Percentiles rank a stretch among this genome's conserved stretches.
These are phyloP conservation scores for Flaveria sonorensis DNA, from an alignment of 129 eudicot species.

Conservation along the genomic window DNA sequence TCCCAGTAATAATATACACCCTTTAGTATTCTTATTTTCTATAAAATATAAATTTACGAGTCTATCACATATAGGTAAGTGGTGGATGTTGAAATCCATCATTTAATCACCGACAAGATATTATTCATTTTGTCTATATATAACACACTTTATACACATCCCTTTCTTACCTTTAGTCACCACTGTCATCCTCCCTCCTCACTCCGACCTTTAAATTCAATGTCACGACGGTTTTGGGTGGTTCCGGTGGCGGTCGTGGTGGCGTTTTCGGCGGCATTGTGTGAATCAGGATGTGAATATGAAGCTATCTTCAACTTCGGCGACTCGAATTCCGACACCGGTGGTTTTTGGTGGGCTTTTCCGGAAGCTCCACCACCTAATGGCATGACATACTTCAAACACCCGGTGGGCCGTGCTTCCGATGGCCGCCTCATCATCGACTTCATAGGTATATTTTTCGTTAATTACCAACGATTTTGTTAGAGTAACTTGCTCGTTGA, in stretches of 20 bases:
- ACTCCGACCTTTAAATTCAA: not conserved
- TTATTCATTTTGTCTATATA: slow-evolving; percentile 11
- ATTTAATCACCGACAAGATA: slow-evolving; percentile 11
- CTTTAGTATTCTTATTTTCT: too few relatives aligned
- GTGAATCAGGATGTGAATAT: slow-evolving; percentile 57
- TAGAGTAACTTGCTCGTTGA: not conserved
- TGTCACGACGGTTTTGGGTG: slow-evolving; percentile 21
- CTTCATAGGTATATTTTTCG: slow-evolving; percentile 58
- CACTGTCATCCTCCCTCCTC: not conserved
- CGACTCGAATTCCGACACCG: slow-evolving; percentile 90
- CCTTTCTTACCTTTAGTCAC: not conserved
- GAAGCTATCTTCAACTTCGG: slow-evolving; percentile 92
- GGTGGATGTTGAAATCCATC: slow-evolving; percentile 5
- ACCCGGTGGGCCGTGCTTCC: slow-evolving; percentile 74
- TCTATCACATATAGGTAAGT: too few relatives aligned
- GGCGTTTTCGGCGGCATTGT: slow-evolving; percentile 17
- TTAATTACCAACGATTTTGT: too few relatives aligned
- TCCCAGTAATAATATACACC: too few relatives aligned
- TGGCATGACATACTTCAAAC: slow-evolving; percentile 92
- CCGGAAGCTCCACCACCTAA: slow-evolving; percentile 59
- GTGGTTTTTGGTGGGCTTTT: slow-evolving; percentile 92
- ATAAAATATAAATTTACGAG: too few relatives aligned
- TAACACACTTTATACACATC: slow-evolving; percentile 12
- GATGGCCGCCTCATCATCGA: slow-evolving; percentile 82
- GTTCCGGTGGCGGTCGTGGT: slow-evolving; percentile 22